Conservation (phyloP, 148 eudicot genomes). For the Amaranthus hypochondriacus region DNA sequence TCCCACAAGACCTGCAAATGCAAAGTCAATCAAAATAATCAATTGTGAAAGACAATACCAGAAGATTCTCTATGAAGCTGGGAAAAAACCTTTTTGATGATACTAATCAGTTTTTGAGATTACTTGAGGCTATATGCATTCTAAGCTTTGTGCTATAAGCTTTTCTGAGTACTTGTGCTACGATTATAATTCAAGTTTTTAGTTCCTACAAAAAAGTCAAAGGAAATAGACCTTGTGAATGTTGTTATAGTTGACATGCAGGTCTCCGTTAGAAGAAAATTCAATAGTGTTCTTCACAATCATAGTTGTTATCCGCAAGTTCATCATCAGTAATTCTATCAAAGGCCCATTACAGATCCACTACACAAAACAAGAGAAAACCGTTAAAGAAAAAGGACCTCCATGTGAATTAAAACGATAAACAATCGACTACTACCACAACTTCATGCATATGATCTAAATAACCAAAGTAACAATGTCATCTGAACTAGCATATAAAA, state of each 20-base stretch:
- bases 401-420: neutral
- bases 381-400: neutral
- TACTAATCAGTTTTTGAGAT: no score
- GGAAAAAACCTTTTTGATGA: neutral
- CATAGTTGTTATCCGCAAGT: slow-evolving; percentile 33
- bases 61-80: slow-evolving; percentile 3
- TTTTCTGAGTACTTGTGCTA: no score
- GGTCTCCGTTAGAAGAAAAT: slow-evolving; percentile 46
- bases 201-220: no score
- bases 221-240: slow-evolving; percentile 61
- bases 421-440: neutral
- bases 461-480: neutral
- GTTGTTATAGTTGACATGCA: slow-evolving; percentile 79
- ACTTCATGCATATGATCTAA: neutral
- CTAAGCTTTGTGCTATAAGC: no score
- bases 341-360: slow-evolving; percentile 82
- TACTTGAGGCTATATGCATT: no score
- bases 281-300: slow-evolving; percentile 37
- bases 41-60: slow-evolving; percentile 4
- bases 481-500: neutral
- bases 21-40: slow-evolving; percentile 11
- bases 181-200: no score
- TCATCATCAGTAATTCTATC: slow-evolving; percentile 54
- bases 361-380: slow-evolving; percentile 31
- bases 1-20: slow-evolving; percentile 81